Percentiles rank a stretch among this genome's conserved stretches.
Conservation (phyloP, 2,329 filamentous ascomycete genomes). For the Magnaporthiopsis incrustans region DNA sequence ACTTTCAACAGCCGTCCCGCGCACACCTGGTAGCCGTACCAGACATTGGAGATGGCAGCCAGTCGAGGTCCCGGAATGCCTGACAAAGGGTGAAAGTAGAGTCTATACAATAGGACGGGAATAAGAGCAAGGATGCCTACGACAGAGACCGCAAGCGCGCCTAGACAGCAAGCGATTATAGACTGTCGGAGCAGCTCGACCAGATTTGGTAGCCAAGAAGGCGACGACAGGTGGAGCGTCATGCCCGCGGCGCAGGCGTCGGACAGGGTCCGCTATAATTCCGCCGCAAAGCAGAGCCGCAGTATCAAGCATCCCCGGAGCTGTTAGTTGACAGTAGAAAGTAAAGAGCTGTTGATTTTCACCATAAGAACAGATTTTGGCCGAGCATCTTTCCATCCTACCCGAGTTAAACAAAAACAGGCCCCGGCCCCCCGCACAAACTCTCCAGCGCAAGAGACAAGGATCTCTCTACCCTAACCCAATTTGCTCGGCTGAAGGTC, state of each 20-base stretch:
- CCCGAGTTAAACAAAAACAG: too few species aligned
- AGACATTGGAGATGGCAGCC: slow-evolving; percentile 38
- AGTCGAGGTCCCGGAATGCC: slow-evolving; percentile 36
- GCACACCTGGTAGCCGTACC: slow-evolving; percentile 38
- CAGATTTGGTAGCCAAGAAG: neutral
- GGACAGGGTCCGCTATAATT: neutral
- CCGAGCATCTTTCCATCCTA: too few species aligned
- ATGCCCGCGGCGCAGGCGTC: neutral
- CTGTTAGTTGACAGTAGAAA: neutral
- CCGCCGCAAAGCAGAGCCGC: too few species aligned
- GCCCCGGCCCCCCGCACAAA: neutral
- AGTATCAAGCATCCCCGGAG: too few species aligned
- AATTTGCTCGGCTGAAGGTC: too few species aligned
- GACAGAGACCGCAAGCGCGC: neutral
- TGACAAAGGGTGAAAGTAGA: slow-evolving; percentile 36
- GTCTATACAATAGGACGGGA: slow-evolving; percentile 23
- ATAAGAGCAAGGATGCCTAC: neutral
- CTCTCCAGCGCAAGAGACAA: too few species aligned
- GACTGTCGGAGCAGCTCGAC: neutral
- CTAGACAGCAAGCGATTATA: neutral
- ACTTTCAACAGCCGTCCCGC: slow-evolving; percentile 33
- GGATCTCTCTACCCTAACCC: neutral
- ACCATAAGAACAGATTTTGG: neutral
- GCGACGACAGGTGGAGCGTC: neutral
- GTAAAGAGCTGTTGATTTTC: neutral